Base-by-base conservation (phyloP, 2,329 filamentous ascomycete species). In the Ceratocystis eucalypticola region DNA sequence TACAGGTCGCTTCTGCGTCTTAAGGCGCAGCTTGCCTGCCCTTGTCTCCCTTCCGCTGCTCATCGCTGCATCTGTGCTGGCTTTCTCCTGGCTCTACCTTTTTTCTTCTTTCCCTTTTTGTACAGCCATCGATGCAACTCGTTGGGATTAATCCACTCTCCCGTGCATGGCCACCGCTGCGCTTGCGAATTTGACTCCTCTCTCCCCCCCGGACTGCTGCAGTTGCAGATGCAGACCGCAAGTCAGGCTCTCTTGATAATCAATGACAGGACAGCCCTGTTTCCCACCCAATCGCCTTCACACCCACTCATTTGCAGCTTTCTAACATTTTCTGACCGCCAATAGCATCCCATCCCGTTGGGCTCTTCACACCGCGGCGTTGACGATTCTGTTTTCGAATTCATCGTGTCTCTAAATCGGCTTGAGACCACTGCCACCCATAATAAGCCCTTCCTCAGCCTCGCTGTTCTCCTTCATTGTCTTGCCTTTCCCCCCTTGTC, bases 401-500 rank as follows among this genome's bases (percentile, higher is more conserved):
- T 28, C 12, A 15, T 41, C 10, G 10, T 15, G 37, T 41, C 37
- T 5, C 37, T 41, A 15, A 41, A 41, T 41, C 37, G 37, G 37
- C 37, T 41, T 41, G 37, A 41, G 37, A 41, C 37, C 12, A 41
- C 37, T 15, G 10, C 37, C 10, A 5, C 1, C 37, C 10, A 15
- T 41, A 15, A 41, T 15, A 41, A 41, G 37, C 37, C 37, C 10
- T 12, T 41, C 46, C 45, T 46, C 53, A 66, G 65, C 59, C 65
- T 66, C 20, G 20, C 37, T 62, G 30, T 44, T 37, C 30, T 30
- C 59, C 59, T 66, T 62, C 37, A 12, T 41, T 41, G 37, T 46
- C 62, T 63, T 33, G 59, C 61, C 37, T 44, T 28, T 22, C 50
- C 30, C 6, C 25, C 59, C 59, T 65, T 62, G 37, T 45, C 62